A percentile compares a stretch with the other conserved stretches of the same genome.
Evolutionary conservation across 495 filamentous ascomycete genomes (phyloP).

Genomic region (Neurospora africana): DNA sequence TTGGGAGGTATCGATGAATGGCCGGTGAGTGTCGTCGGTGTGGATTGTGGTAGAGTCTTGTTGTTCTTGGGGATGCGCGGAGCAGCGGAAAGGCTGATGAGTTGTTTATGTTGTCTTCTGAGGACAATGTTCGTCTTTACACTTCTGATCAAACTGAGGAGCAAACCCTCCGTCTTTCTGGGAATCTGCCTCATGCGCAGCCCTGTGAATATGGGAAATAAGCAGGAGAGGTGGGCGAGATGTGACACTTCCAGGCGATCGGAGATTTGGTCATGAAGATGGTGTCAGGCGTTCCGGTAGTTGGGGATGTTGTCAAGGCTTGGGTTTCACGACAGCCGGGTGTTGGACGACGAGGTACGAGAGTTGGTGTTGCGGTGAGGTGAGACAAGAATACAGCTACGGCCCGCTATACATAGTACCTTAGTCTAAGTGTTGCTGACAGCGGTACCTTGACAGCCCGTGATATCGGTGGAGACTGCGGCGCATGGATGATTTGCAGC

Average conservation of each 20-base stretch:
- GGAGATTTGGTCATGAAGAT: neutral
- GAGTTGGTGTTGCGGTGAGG: neutral
- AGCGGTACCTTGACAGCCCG: neutral
- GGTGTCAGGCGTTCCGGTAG: neutral
- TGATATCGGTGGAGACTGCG: neutral
- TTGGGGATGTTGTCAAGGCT: neutral
- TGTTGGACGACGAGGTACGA: neutral
- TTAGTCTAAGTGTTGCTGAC: neutral
- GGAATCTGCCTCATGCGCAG: neutral
- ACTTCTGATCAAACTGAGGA: neutral
- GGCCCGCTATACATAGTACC: neutral
- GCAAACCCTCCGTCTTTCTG: neutral
- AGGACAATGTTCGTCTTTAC: neutral
- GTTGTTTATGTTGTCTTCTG: neutral
- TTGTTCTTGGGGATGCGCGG: neutral
- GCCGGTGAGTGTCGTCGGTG: neutral
- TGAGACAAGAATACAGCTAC: neutral
- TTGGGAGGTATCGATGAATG: neutral
- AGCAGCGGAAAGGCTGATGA: neutral
- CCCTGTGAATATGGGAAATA: neutral
- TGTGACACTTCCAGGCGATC: no score
- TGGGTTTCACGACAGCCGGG: neutral
- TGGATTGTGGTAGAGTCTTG: neutral
- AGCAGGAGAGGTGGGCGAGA: neutral
- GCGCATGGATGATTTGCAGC: neutral